Evolutionary conservation across 805 yeast species (phyloP).

Genomic region (Wickerhamomyces alni): DNA sequence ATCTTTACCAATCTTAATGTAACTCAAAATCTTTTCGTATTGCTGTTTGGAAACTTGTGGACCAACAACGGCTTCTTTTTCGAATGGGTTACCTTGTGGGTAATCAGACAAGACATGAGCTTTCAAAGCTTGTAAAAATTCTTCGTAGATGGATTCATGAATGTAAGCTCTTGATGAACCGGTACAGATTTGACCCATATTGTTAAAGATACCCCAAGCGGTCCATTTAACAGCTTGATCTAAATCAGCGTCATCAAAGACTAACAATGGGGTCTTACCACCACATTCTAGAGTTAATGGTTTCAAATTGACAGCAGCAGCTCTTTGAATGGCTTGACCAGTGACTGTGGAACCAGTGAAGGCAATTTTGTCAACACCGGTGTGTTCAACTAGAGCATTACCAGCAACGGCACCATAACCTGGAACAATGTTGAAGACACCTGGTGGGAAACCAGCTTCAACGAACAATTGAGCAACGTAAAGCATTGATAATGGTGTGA

Average conservation of each 20-base stretch:
- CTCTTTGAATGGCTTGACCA: constrained; percentile 37
- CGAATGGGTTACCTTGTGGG: constrained; percentile 40
- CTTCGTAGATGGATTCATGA: constrained; percentile 49
- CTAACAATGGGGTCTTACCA: constrained; percentile 44
- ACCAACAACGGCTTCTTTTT: constrained; percentile 38
- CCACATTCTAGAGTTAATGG: constrained; percentile 47
- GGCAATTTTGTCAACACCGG: constrained; percentile 43
- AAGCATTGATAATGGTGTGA: constrained; percentile 43
- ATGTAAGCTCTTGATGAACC: constrained; percentile 57
- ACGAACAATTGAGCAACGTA: constrained; percentile 36
- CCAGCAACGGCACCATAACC: constrained; percentile 42
- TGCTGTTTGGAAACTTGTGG: constrained; percentile 51
- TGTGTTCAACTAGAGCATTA: constrained; percentile 39
- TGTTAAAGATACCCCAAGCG: constrained; percentile 49
- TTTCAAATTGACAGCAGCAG: constrained; percentile 39
- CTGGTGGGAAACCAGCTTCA: constrained; percentile 44
- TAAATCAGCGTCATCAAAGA: constrained; percentile 42
- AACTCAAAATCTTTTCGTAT: constrained; percentile 39
- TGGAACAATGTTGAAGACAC: constrained; percentile 41
- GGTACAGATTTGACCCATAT: constrained; percentile 61
- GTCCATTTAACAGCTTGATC: constrained; percentile 47
- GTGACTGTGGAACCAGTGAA: constrained; percentile 51
- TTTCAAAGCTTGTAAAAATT: constrained; percentile 36
- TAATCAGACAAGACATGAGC: constrained; percentile 29
- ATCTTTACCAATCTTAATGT: constrained; percentile 41